Conservation (phyloP, 2,329 filamentous ascomycete genomes). For the Trichoderma polysporum region DNA sequence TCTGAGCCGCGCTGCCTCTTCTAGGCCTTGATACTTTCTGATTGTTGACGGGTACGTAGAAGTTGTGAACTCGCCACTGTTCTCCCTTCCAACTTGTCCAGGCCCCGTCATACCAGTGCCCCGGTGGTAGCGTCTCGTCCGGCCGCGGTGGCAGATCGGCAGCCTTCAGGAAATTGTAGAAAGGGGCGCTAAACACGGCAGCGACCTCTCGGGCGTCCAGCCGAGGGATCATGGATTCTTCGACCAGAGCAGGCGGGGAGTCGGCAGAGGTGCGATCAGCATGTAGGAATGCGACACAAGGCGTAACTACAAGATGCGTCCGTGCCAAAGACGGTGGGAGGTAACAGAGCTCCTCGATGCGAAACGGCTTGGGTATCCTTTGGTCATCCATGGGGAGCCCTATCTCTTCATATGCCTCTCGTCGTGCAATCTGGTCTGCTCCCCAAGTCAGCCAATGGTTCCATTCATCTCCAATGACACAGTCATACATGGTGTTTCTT, state of each 20-base stretch:
- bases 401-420: conserved; percentile 92
- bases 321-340: conserved; percentile 74
- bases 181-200: conserved; percentile 87
- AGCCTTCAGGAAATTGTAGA: conserved; percentile 74
- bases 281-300: conserved; percentile 76
- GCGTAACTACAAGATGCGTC: conserved; percentile 71
- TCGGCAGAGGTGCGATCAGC: conserved; percentile 48
- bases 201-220: conserved; percentile 90
- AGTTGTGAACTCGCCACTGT: conserved; percentile 87
- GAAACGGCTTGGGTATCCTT: conserved; percentile 72
- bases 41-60: conserved; percentile 77
- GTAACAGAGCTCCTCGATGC: conserved; percentile 82
- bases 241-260: conserved; percentile 48
- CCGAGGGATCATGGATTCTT: conserved; percentile 72
- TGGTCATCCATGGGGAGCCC: conserved; percentile 73
- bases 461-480: not conserved
- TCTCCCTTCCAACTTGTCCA: conserved; percentile 79
- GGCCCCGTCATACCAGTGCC: conserved; percentile 78
- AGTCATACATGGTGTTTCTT: conserved; percentile 60
- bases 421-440: conserved; percentile 76
- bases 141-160: conserved; percentile 53
- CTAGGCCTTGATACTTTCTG: conserved; percentile 65
- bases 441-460: not conserved
- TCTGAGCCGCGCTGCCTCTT: conserved; percentile 33
- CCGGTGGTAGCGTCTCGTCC: conserved; percentile 44